Conservation (phyloP, 305 asterid species). For the Solanum hybrid region DNA sequence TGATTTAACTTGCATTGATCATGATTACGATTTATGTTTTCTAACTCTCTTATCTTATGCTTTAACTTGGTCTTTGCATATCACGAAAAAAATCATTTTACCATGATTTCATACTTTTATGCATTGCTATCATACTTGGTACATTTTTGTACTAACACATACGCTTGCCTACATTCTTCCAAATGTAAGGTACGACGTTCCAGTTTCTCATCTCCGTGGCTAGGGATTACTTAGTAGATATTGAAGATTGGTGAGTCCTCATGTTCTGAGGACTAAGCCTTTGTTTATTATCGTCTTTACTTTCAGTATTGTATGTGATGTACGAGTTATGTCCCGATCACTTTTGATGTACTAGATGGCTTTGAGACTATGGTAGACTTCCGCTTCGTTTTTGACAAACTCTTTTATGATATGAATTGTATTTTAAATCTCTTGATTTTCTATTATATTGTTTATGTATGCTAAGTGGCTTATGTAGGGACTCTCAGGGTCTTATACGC, state of each 20-base stretch:
- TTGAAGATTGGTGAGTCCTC: neutral
- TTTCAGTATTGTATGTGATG: neutral
- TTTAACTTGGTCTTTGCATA: neutral
- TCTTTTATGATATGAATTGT: neutral
- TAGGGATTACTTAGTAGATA: neutral
- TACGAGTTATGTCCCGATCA: neutral
- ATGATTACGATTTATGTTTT: neutral
- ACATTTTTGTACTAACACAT: neutral
- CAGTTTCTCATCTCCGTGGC: neutral
- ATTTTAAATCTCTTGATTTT: neutral
- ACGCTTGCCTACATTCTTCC: neutral
- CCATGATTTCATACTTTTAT: neutral
- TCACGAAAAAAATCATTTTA: neutral
- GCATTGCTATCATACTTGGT: neutral
- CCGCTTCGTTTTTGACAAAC: neutral
- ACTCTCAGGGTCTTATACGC: neutral
- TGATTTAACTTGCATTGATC: neutral
- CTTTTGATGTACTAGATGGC: neutral
- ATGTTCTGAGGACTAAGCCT: neutral
- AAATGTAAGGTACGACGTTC: neutral
- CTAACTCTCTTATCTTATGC: neutral
- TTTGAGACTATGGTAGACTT: neutral
- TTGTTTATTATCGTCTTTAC: neutral
- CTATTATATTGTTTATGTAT: neutral
- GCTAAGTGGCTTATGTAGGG: neutral